Conservation (phyloP, 257 asterid genomes). For the Fraxinus quadrangulata region DNA sequence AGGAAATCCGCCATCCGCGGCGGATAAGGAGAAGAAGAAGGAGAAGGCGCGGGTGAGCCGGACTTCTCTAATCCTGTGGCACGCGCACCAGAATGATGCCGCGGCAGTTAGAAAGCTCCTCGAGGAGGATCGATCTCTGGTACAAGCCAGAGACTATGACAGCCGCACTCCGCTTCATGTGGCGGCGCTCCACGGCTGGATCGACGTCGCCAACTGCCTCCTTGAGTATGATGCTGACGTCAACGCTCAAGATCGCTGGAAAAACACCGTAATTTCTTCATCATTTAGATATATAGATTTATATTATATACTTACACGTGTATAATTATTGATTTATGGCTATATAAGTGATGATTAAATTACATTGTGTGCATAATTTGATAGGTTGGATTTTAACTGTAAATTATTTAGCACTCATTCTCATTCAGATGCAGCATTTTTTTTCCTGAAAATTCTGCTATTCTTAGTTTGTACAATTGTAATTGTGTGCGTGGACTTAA, state of each 20-base stretch:
- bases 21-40: conserved; percentile 59
- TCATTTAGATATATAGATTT: not conserved
- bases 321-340: conserved; percentile 9
- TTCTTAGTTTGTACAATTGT: not conserved
- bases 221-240: conserved; percentile 77
- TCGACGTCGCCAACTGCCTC: conserved; percentile 77
- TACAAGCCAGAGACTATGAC: conserved; percentile 87
- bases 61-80: conserved; percentile 87
- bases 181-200: conserved; percentile 95
- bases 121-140: conserved; percentile 79
- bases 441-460: not conserved
- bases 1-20: conserved; percentile 25
- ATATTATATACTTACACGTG: conserved; percentile 4
- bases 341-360: not conserved
- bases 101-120: conserved; percentile 76
- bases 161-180: conserved; percentile 93
- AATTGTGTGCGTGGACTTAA: not conserved
- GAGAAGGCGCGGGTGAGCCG: conserved; percentile 83
- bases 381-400: not conserved
- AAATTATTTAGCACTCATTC: not conserved
- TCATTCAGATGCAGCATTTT: not conserved
- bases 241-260: conserved; percentile 99
- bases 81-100: conserved; percentile 90
- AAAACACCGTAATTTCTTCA: conserved; percentile 60
- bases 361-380: not conserved